Conservation (phyloP, 306 rosid species). For the Gynostemma pentaphyllum region DNA sequence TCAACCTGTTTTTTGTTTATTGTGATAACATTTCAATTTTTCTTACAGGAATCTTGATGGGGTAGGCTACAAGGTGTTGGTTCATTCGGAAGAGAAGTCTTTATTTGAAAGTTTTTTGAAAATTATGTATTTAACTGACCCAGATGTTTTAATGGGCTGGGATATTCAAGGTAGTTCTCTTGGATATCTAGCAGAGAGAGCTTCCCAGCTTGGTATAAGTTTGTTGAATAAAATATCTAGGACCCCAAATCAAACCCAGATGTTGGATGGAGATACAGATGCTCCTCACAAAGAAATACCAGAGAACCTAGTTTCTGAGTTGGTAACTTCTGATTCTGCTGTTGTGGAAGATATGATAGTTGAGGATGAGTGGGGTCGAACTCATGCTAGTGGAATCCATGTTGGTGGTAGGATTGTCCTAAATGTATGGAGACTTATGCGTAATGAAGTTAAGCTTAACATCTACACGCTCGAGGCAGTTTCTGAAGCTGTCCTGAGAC, state of each 20-base stretch:
- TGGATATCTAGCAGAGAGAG: conserved; percentile 90
- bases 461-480: conserved; percentile 82
- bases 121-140: conserved; percentile 56
- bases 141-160: conserved; percentile 87
- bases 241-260: conserved; percentile 49
- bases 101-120: conserved; percentile 54
- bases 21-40: conserved; percentile 11
- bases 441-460: conserved; percentile 82
- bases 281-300: conserved; percentile 25
- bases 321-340: conserved; percentile 32
- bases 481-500: conserved; percentile 77
- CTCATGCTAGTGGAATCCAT: conserved; percentile 93
- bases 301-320: conserved; percentile 32
- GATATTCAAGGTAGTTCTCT: conserved; percentile 91
- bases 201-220: conserved; percentile 62
- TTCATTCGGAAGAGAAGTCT: conserved; percentile 50
- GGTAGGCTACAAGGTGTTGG: conserved; percentile 43
- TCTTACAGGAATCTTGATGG: conserved; percentile 61
- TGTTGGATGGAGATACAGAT: conserved; percentile 30
- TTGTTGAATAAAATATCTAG: conserved; percentile 70
- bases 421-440: conserved; percentile 79
- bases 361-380: conserved; percentile 97
- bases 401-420: conserved; percentile 93
- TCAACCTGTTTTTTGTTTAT: neutral
- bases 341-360: conserved; percentile 48